Percentiles rank a stretch among this genome's conserved stretches.
Conservation (phyloP, 805 yeast species). For the Spathaspora passalidarum region DNA sequence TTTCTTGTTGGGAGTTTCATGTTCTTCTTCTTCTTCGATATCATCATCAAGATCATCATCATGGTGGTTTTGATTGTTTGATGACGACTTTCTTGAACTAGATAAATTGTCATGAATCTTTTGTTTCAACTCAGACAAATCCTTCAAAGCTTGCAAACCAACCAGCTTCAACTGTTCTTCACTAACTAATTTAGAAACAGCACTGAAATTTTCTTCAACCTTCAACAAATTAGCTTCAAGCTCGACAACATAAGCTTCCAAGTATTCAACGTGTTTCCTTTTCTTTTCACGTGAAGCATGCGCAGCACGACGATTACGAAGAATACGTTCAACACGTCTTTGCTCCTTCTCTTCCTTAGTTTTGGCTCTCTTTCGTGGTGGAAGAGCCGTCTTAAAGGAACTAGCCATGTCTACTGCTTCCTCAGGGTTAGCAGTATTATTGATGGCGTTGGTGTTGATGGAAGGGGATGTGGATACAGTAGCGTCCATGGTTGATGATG, state of each 20-base stretch:
- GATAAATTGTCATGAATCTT: constrained; percentile 25
- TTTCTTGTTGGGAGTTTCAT: background rate
- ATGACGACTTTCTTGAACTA: constrained; percentile 7
- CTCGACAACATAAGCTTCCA: constrained; percentile 58
- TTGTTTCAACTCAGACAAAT: constrained; percentile 22
- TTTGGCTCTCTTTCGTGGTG: constrained; percentile 95
- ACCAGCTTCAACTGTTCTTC: constrained; percentile 9
- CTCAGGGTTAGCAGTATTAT: background rate
- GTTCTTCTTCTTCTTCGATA: constrained; percentile 7
- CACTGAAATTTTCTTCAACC: constrained; percentile 23
- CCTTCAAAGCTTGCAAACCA: constrained; percentile 12
- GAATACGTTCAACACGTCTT: constrained; percentile 86
- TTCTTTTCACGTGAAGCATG: constrained; percentile 97
- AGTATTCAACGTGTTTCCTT: constrained; percentile 82
- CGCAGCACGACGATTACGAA: constrained; percentile 94
- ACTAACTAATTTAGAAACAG: constrained; percentile 12
- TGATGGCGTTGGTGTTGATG: background rate
- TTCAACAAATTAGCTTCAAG: constrained; percentile 35
- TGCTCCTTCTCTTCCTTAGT: constrained; percentile 97
- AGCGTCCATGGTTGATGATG: background rate
- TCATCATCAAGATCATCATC: constrained; percentile 6
- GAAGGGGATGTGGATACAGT: background rate
- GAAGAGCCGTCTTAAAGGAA: constrained; percentile 50
- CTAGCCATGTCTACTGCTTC: background rate
- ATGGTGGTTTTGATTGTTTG: constrained; percentile 3